Evolutionary conservation across 148 eudicot genomes (phyloP).

Genomic region (Linanthus parryae): DNA sequence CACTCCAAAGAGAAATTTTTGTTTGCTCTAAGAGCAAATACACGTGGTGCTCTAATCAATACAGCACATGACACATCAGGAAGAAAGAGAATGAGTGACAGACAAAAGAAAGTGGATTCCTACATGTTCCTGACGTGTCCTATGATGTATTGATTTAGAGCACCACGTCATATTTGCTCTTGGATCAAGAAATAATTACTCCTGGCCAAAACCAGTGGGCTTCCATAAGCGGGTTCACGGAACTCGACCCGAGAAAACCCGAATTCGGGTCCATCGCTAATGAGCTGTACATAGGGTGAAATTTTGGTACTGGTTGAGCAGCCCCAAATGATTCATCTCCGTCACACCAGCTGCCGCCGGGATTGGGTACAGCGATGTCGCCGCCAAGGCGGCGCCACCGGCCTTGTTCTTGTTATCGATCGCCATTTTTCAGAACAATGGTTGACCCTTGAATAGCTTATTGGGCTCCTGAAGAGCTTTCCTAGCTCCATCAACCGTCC

Average conservation of each 20-base stretch:
- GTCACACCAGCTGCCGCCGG: constrained; percentile 16
- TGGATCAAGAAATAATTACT: no score
- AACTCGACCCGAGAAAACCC: background rate
- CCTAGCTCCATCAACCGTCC: constrained; percentile 31
- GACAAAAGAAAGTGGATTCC: no score
- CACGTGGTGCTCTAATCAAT: no score
- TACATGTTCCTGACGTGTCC: no score
- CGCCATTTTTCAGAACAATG: constrained; percentile 31
- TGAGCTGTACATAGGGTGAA: constrained; percentile 20
- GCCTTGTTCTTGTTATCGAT: constrained; percentile 22
- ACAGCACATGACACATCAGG: no score
- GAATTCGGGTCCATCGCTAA: constrained; percentile 7
- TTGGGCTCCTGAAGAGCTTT: constrained; percentile 28
- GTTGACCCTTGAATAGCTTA: constrained; percentile 38
- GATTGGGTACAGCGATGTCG: constrained; percentile 17
- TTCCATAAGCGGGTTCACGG: background rate
- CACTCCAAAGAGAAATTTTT: no score
- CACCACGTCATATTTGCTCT: no score
- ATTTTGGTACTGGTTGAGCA: constrained; percentile 18
- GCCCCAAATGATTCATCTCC: constrained; percentile 20
- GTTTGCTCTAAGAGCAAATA: no score
- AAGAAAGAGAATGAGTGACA: no score
- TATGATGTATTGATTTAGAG: no score
- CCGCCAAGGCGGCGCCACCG: constrained; percentile 11
- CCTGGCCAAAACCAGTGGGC: background rate